Conservation (phyloP, 805 yeast species). For the Metschnikowia henanensis region DNA sequence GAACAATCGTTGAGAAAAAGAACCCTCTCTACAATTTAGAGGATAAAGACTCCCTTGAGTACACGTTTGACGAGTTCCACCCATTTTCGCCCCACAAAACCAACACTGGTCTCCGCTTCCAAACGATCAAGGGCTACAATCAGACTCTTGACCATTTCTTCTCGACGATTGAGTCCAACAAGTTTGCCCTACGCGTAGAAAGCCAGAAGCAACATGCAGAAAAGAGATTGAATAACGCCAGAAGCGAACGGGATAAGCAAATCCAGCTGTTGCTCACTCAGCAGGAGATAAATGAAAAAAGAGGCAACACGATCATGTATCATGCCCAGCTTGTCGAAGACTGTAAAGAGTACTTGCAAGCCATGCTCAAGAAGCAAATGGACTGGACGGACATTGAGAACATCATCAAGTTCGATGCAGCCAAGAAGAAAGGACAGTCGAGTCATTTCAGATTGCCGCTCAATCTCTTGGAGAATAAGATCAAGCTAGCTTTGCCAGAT, state of each 20-base stretch:
- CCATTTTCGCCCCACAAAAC: constrained; percentile 57
- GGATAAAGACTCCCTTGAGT: constrained; percentile 46
- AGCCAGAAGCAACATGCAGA: constrained; percentile 75
- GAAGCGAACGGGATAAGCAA: constrained; percentile 67
- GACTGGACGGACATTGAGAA: constrained; percentile 92
- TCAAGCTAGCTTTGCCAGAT: constrained; percentile 56
- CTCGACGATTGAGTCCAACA: constrained; percentile 81
- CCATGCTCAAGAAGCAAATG: constrained; percentile 76
- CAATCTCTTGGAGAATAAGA: constrained; percentile 65
- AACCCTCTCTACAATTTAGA: constrained; percentile 50
- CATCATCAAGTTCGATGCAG: constrained; percentile 66
- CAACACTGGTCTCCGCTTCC: constrained; percentile 33
- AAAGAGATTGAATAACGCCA: constrained; percentile 72
- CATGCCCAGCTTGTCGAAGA: constrained; percentile 71
- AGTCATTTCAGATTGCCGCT: constrained; percentile 62
- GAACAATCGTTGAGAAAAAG: constrained; percentile 62
- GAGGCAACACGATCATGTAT: constrained; percentile 71
- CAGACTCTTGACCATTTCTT: constrained; percentile 80
- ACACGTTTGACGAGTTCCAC: constrained; percentile 63
- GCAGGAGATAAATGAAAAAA: constrained; percentile 61
- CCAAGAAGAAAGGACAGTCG: constrained; percentile 65
- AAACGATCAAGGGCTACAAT: constrained; percentile 65
- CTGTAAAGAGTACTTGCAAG: constrained; percentile 66
- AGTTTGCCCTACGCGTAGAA: constrained; percentile 70
- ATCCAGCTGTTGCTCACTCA: constrained; percentile 62